phyloP scores from a whole-genome alignment of 495 filamentous ascomycete species.

The Penicillium riverlandense region DNA sequence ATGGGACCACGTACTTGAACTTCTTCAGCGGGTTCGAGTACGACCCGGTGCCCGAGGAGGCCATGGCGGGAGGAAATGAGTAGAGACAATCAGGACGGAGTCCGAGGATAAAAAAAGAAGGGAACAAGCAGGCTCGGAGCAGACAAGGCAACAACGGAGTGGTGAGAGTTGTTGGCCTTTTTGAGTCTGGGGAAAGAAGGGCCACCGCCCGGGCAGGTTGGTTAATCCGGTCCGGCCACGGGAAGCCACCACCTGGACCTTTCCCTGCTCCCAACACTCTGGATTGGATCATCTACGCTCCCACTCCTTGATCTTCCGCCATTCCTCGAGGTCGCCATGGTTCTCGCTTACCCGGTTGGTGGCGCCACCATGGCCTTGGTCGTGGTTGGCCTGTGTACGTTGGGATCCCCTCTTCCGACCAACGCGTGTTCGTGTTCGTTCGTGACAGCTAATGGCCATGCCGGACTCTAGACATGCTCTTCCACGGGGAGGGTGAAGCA shows the following conservation, averaged over 20 bases:
- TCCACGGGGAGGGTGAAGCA: slow-evolving; percentile 88
- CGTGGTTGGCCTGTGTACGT: slow-evolving; percentile 85
- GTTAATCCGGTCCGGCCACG: slow-evolving; percentile 25
- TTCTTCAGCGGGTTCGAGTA: slow-evolving; percentile 99
- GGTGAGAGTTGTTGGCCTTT: slow-evolving; percentile 8
- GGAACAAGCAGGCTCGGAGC: slow-evolving; percentile 2
- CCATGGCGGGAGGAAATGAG: slow-evolving; percentile 35
- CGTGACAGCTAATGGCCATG: slow-evolving; percentile 24
- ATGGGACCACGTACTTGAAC: slow-evolving; percentile 69
- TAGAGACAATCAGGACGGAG: slow-evolving; percentile 1
- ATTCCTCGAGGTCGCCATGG: slow-evolving; percentile 37
- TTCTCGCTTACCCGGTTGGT: slow-evolving; percentile 57
- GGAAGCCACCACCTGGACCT: too few species aligned
- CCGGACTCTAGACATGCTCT: slow-evolving; percentile 76
- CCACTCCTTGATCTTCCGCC: slow-evolving; percentile 7
- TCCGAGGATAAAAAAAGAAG: background rate
- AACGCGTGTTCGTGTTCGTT: slow-evolving; percentile 2
- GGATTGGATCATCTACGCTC: too few species aligned
- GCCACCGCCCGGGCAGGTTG: slow-evolving; percentile 15
- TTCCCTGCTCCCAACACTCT: too few species aligned
- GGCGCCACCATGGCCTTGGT: slow-evolving; percentile 62
- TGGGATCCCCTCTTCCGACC: background rate
- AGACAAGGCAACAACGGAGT: background rate
- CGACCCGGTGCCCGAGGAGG: slow-evolving; percentile 60
- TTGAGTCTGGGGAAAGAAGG: slow-evolving; percentile 20